Percentiles rank a stretch among this genome's conserved stretches.
Conservation (phyloP, 148 eudicot species). For the Suaeda aralocaspica region DNA sequence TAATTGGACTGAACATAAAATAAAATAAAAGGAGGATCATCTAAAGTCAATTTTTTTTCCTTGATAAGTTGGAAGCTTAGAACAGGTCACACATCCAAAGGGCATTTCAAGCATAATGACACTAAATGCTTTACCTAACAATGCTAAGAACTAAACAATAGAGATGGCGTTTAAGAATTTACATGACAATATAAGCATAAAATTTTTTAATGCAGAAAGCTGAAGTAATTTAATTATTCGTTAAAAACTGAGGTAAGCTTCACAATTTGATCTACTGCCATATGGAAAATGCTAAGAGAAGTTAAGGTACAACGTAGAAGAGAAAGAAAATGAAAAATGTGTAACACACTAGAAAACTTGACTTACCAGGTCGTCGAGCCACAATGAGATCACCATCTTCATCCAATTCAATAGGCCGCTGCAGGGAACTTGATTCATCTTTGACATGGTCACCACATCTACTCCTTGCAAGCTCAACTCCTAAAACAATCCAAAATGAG, state of each 20-base stretch:
- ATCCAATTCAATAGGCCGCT: slow-evolving; percentile 44
- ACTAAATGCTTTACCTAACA: neutral
- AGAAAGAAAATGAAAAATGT: neutral
- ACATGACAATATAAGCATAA: neutral
- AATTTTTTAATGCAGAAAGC: neutral
- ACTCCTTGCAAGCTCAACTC: slow-evolving; percentile 17
- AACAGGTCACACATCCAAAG: neutral
- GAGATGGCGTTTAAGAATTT: neutral
- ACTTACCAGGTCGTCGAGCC: slow-evolving; percentile 58
- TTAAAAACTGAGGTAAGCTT: too few relatives aligned
- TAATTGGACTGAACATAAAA: neutral
- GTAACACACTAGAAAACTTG: neutral
- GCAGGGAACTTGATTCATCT: slow-evolving; percentile 19
- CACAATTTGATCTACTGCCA: neutral
- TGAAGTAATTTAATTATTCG: too few relatives aligned
- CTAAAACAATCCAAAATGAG: slow-evolving; percentile 18
- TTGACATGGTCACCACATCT: slow-evolving; percentile 10
- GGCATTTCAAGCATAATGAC: neutral
- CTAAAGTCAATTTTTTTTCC: neutral
- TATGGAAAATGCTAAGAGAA: neutral
- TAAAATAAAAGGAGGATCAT: neutral
- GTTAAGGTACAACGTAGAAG: neutral
- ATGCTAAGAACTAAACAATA: neutral
- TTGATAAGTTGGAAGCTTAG: slow-evolving; percentile 2
- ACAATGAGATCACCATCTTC: slow-evolving; percentile 93